Percentiles rank a stretch among this genome's conserved stretches.
Evolutionary conservation across 2,329 filamentous ascomycete genomes (phyloP).

Genomic region (Hymenoscyphus linearis): DNA sequence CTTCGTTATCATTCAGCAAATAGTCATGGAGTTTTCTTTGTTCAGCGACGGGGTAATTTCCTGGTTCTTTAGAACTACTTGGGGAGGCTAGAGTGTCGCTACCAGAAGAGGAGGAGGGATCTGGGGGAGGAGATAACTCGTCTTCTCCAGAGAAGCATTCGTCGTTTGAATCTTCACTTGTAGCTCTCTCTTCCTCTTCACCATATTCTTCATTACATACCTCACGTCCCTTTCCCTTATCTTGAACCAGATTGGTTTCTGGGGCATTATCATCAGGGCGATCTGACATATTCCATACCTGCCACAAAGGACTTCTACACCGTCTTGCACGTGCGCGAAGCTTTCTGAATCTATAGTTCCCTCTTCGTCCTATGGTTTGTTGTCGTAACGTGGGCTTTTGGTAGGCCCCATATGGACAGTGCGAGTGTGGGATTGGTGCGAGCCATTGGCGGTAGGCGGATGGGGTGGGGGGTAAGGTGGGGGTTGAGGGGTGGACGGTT

Average conservation of each 20-base stretch:
- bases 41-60: too few species aligned
- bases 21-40: too few species aligned
- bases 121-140: too few species aligned
- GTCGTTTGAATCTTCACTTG: too few species aligned
- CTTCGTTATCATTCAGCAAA: too few species aligned
- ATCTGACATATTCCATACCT: neutral
- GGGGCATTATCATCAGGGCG: neutral
- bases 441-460: neutral
- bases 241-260: too few species aligned
- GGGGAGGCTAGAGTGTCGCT: too few species aligned
- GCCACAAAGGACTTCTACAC: neutral
- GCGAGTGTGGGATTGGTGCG: neutral
- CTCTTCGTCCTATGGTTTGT: neutral
- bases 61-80: too few species aligned
- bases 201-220: neutral
- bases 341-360: neutral
- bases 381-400: neutral
- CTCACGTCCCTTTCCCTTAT: neutral
- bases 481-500: too few species aligned
- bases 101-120: too few species aligned
- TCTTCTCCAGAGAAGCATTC: too few species aligned
- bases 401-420: neutral
- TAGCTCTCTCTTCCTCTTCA: too few species aligned
- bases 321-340: neutral
- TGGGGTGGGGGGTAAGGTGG: neutral